phyloP scores from a whole-genome alignment of 2,329 filamentous ascomycete genomes.

The Cladosporium halotolerans region DNA sequence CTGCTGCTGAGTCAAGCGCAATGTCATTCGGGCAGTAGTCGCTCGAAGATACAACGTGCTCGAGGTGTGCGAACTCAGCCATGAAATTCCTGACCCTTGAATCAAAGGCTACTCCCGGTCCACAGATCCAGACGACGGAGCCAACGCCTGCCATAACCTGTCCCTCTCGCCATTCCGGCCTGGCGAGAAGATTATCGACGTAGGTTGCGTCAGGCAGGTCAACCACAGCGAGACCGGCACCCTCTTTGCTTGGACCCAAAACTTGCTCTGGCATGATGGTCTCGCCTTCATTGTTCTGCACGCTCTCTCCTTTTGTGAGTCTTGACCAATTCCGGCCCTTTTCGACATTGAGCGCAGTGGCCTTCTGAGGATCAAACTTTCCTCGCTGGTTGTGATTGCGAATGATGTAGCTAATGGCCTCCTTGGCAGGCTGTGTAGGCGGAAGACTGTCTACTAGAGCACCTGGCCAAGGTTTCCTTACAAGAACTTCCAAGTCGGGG shows the following conservation, averaged over 20 bases:
- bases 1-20: slow-evolving; percentile 59
- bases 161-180: slow-evolving; percentile 64
- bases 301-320: slow-evolving; percentile 58
- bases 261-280: slow-evolving; percentile 83
- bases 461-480: slow-evolving; percentile 73
- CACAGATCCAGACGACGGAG: slow-evolving; percentile 76
- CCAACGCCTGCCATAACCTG: slow-evolving; percentile 62
- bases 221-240: slow-evolving; percentile 69
- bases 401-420: slow-evolving; percentile 80
- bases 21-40: slow-evolving; percentile 73
- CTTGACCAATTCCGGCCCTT: slow-evolving; percentile 52
- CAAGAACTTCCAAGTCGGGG: slow-evolving; percentile 64
- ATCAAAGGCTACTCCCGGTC: slow-evolving; percentile 59
- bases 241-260: slow-evolving; percentile 59
- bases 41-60: slow-evolving; percentile 71
- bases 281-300: slow-evolving; percentile 58
- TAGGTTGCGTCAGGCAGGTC: slow-evolving; percentile 70
- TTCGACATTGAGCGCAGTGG: slow-evolving; percentile 58
- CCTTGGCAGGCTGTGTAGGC: slow-evolving; percentile 56
- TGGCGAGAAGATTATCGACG: slow-evolving; percentile 60
- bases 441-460: slow-evolving; percentile 61
- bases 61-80: slow-evolving; percentile 49
- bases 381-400: slow-evolving; percentile 70
- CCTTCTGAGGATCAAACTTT: slow-evolving; percentile 66
- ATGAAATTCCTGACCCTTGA: slow-evolving; percentile 64